phyloP scores from a whole-genome alignment of 2,329 filamentous ascomycete species.

The Aureobasidium musti region DNA sequence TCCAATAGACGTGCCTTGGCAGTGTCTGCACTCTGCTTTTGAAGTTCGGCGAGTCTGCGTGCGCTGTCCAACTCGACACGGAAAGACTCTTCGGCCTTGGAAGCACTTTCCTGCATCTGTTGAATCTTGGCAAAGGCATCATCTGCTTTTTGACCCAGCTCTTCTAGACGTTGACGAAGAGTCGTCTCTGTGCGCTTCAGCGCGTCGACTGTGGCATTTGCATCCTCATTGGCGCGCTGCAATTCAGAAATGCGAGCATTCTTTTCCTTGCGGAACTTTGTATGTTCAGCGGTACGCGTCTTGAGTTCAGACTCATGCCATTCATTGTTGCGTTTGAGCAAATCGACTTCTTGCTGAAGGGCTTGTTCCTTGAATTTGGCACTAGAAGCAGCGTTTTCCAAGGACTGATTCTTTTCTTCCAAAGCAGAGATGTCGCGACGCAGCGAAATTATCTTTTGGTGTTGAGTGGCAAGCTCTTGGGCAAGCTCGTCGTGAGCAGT shows the following conservation, averaged over 20 bases:
- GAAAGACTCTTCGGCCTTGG: constrained; percentile 81
- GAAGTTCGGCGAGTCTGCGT: constrained; percentile 77
- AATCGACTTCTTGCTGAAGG: constrained; percentile 84
- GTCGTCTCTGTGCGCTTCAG: constrained; percentile 77
- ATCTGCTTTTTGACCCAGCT: constrained; percentile 82
- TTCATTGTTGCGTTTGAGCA: constrained; percentile 85
- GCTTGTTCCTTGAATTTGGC: constrained; percentile 90
- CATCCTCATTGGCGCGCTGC: constrained; percentile 85
- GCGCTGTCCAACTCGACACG: constrained; percentile 81
- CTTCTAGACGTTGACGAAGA: constrained; percentile 77
- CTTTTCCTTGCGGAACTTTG: constrained; percentile 94
- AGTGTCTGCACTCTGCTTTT: constrained; percentile 72
- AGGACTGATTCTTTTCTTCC: constrained; percentile 80
- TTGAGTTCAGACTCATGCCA: constrained; percentile 93
- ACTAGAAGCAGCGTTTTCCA: constrained; percentile 75
- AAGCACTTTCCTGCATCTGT: constrained; percentile 78
- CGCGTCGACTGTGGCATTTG: constrained; percentile 72
- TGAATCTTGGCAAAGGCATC: constrained; percentile 80
- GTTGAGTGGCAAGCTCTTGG: constrained; percentile 82
- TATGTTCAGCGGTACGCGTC: constrained; percentile 80
- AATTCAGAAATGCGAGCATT: constrained; percentile 84
- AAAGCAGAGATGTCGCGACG: constrained; percentile 78
- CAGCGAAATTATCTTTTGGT: constrained; percentile 82
- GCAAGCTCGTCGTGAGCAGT: constrained; percentile 81
- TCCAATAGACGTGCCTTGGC: constrained; percentile 70